Base-by-base conservation (phyloP, 2,329 filamentous ascomycete species). In the Talaromyces atroroseus region DNA sequence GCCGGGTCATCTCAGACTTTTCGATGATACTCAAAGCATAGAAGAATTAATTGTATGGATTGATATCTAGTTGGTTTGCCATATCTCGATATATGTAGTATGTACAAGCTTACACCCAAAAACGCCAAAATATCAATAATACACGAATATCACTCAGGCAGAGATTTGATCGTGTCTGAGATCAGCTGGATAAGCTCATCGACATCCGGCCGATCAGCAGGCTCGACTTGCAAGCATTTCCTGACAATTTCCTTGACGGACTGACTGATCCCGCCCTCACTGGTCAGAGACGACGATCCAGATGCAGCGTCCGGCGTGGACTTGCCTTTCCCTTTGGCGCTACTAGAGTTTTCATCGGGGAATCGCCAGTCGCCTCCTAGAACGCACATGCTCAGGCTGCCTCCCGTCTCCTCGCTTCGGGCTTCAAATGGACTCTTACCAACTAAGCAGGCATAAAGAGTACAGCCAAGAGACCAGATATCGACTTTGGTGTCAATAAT, bases 401-500 rank as follows among this genome's bases (percentile, higher is more conserved):
- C 94, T 62, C 94, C 94, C 0, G 94, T 97, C 77, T 99, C 92
- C 71, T 99, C 94, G 62, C 87, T 92, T 59, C 94, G 87, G 70
- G 92, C 89, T 78, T 99, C 94, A 66, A 99, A 99, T 2, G 94
- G 94, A 14, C 89, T 95, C 74, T 99, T 97, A 62, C 94, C 94
- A 26, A 97, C 90, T 10, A 99, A 81, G 68, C 94, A 97, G 38
- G 94, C 94, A 74, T 95, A 99, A 46, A 99, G 80, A n/a, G 94
- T 97, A 78, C 94, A 97, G 52, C 94, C 94, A 21, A 99, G 77
- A 16, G 90, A 95, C 94, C 94, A 99, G 62, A 99, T 95, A 72
- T 99, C 94, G 42, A 96, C 90, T 71, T 96, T 96, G 12, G 92
- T 95, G 74, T 97, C 94, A 67, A 99, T 88, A 51, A 90, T 84